Evolutionary conservation across 176 grass and related monocot genomes (phyloP), one percentile per base, ranked within the genome.

Genomic region (Oropetium thomaeum): DNA sequence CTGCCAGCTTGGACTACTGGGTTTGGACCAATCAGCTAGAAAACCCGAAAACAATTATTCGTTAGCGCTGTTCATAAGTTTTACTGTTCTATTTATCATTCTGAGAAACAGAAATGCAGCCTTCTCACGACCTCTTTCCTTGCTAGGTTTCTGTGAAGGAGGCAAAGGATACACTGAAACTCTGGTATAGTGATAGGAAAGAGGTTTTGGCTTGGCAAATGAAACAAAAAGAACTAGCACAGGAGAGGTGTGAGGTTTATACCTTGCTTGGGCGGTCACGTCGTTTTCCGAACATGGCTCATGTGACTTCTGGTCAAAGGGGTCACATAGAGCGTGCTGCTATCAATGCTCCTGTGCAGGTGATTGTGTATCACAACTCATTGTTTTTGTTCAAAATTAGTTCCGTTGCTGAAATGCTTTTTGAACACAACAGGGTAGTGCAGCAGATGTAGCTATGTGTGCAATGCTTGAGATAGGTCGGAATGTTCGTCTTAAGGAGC

Each of bases 391-490:
- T 67, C 37, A 23, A 23, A 69, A 60, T 54, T 81, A 43, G 37
- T 26, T 58, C 47, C 25, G 33, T 23, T 52, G 26, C 75, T 33
- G 66, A 69, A 57, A 57, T 78, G 26, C 63, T 58, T 69, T 45
- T 79, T 67, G 58, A 64, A 81, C 26, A 67, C 55, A 72, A 85
- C 86, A 99, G 96, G 96, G 96, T 28, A 99, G 96, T 68, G 96
- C 96, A 76, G 96, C 91, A 75, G 96, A 99, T 83, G 96, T 99
- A 80, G 91, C 96, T 51, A 99, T 95, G 96, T 99, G 96, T 72
- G 96, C 96, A 17, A 99, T 99, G 96, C 87, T 95, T 71, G 89
- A 99, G 76, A 99, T 95, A 81, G 89, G 92, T 53, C 71, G 35
- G 20, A 95, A 95, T 85, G 14, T 32, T 75, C 62, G 61, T 87